Conservation (phyloP, 1,139 yeast genomes). For the Lodderomyces elongisporus region DNA sequence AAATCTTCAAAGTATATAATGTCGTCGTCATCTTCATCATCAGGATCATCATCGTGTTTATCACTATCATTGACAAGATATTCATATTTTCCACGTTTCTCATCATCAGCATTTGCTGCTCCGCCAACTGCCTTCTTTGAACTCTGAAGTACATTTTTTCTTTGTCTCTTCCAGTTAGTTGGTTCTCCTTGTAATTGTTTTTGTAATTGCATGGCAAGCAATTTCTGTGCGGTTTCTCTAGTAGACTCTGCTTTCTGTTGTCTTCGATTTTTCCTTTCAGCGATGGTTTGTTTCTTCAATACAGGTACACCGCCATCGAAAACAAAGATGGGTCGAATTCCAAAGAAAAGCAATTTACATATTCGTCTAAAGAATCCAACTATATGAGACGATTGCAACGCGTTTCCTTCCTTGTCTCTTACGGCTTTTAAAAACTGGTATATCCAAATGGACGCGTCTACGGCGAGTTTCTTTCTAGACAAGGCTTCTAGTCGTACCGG, state of each 20-base stretch:
- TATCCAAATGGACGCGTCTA: slow-evolving; percentile 98
- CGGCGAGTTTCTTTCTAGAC: slow-evolving; percentile 72
- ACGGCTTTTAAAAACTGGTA: slow-evolving; percentile 96
- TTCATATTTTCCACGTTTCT: slow-evolving; percentile 17
- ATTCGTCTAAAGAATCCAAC: slow-evolving; percentile 93
- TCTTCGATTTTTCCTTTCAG: slow-evolving; percentile 63
- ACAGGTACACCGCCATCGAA: slow-evolving; percentile 97
- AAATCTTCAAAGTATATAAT: slow-evolving; percentile 38
- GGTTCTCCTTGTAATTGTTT: slow-evolving; percentile 34
- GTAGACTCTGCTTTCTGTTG: slow-evolving; percentile 72
- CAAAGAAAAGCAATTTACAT: slow-evolving; percentile 83
- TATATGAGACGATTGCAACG: slow-evolving; percentile 75
- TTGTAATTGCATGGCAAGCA: slow-evolving; percentile 78
- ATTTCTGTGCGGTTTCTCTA: slow-evolving; percentile 68
- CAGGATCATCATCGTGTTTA: neutral
- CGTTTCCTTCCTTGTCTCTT: slow-evolving; percentile 78
- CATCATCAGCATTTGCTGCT: slow-evolving; percentile 5
- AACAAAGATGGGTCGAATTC: slow-evolving; percentile 88
- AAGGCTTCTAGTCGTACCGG: slow-evolving; percentile 88
- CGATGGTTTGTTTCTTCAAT: slow-evolving; percentile 72
- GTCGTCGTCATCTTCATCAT: slow-evolving; percentile 18
- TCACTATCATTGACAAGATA: slow-evolving; percentile 1
- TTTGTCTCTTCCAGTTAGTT: slow-evolving; percentile 1
- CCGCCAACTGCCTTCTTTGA: neutral
- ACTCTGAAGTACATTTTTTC: slow-evolving; percentile 1